Base-by-base conservation (phyloP, 1,284 basidiomycete species). In the Fomitopsis schrenkii region DNA sequence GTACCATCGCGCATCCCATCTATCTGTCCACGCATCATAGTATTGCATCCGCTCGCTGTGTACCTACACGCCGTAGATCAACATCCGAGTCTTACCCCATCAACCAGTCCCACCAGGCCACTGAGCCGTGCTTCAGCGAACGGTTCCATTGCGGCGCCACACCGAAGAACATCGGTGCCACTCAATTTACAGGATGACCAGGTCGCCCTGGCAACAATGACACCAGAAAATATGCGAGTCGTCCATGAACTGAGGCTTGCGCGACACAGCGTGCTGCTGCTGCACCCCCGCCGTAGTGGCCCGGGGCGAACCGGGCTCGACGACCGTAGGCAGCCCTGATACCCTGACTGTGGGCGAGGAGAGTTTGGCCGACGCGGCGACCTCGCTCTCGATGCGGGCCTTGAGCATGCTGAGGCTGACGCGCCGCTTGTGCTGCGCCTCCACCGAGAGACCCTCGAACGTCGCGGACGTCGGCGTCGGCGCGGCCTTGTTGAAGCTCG, bases 221-320 rank as follows among this genome's bases (percentile, higher is more conserved):
- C 91, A 93, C 90, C 91, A 93, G 75, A 93, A 93, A 15, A 93
- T 83, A 71, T 93, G 91, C 28, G 89, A 85, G 67, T 93, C 90
- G 68, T 93, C 91, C 75, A 91, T 77, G 70, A 92, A 91, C 69
- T 91, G 87, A 6, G 86, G 80, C 62, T 85, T 83, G 62, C 69
- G 71, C 56, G 59, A 64, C 9, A 62, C 60, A 42, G 55, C 62
- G 36, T n/a, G n/a, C n/a, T 38, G 54, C 44, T 56, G 66, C 10
- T 33, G 48, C 28, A 5, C 28, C 4, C 14, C 46, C 26, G 46
- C 26, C 5, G 66, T 64, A 35, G 66, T 62, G 46, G 58, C 61
- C 17, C 64, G 58, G 41, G 62, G 46, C 8, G 70, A 67, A 1
- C 66, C 62, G 35, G 67, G 64, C 45, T 72, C 69, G 48, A 68